Base-by-base conservation (phyloP, 2,329 filamentous ascomycete species). In the Anthostomella pinea region DNA sequence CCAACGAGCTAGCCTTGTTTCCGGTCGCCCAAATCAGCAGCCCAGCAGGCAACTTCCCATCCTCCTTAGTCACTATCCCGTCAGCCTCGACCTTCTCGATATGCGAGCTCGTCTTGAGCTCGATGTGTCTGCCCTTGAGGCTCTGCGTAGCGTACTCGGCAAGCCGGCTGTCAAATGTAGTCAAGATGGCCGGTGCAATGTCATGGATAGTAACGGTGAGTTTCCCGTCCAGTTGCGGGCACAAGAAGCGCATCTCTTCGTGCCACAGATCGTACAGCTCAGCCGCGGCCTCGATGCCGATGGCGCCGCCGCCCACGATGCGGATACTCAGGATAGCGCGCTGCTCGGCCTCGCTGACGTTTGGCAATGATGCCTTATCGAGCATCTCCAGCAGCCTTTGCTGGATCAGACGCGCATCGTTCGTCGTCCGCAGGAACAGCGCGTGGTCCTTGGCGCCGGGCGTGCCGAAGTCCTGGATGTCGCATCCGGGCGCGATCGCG, bases 121-220 rank as follows among this genome's bases (percentile, higher is more conserved):
- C 53, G 5, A 70, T 56, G 5, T 59, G 50, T 20, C 63, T 55
- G 18, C 55, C 52, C 10, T 56, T 36, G 26, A 70, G 48, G 11
- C 58, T 62, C 26, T 59, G 39, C 28, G 60, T 54, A 1, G 67
- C 67, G 37, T 70, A 69, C 19, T 68, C 59, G 18, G 61, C 56
- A 16, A 70, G 47, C 11, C 58, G 59, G 9, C 56, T 44, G 30
- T 70, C 68, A 30, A 68, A 71, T 0, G 58, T 62, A 6, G 56
- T 57, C 19, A 70, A 48, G 8, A 70, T 63, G 8, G 57, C 46
- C 5, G 62, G 56, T 5, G 66, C 67, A 1, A 69, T 63, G 41
- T 70, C 67, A 36, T 69, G 65, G 24, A 70, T 63, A n/a, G 59
- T 59, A 19, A 70, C 64, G 4, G 44, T 54, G 7, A 69, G 30